Evolutionary conservation across 2,329 filamentous ascomycete species (phyloP), one percentile per base, ranked within the genome.

Genomic region (Paecilomyces niveus): DNA sequence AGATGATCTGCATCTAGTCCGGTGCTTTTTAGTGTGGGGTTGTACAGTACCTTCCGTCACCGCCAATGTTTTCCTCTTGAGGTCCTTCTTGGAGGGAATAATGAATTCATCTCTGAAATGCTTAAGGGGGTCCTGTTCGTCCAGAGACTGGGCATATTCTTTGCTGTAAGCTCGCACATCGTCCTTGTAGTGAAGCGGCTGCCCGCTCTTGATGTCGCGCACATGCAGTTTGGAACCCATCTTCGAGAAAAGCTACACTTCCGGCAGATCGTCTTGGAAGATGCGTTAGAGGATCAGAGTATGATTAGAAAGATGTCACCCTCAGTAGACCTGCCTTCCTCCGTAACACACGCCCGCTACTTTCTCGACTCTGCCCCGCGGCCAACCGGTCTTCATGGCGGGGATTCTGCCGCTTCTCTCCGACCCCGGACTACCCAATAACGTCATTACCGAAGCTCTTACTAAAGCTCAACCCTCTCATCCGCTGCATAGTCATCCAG

Each of bases 11-110:
- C 50, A 52, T 29, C 50, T n/a, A 52, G 50, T 56, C 24, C 35
- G 10, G 9, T 58, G 50, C 18, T 51, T 15, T 53, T 53, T 1
- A 18, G 8, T 11, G 57, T 15, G 31, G 21, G 39, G 54, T n/a
- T 21, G 13, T 8, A 39, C 56, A 64, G 53, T 57, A 65, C 69
- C 68, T 59, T 74, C 69, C 4, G 65, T 64, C 21, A 60, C 59
- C 7, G 67, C 73, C 9, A 89, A 72, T 0, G 81, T 84, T 62
- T 80, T 87, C 63, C 88, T 83, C 70, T 82, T 86, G 53, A 94
- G 74, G 49, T 92, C 89, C 9, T 77, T 78, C 71, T 86, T 90
- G 2, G 88, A 88, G 0, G 92, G 92, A 53, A 95, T 86, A 54
- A 88, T 81, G 70, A 93, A 96, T 64, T 93, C 83, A 24, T 85